Evolutionary conservation across 768 basidiomycete species (phyloP).

Genomic region (Myochromella boudieri): DNA sequence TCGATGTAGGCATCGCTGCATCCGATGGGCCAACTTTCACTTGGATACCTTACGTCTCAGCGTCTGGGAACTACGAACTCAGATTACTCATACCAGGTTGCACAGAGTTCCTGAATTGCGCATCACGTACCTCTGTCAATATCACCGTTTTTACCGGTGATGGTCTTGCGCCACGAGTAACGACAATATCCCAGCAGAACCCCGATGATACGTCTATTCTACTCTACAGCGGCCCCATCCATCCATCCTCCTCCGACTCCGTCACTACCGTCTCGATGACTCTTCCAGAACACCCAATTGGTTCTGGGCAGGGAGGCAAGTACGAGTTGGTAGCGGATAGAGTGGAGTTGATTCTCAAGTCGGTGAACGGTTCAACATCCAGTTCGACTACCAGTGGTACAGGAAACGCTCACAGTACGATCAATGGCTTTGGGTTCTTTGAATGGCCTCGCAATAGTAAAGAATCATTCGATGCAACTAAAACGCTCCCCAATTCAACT

Average conservation of each 20-base stretch:
- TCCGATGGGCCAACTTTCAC: constrained; percentile 75
- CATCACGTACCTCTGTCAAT: constrained; percentile 74
- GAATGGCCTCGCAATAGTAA: constrained; percentile 72
- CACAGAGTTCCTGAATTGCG: constrained; percentile 75
- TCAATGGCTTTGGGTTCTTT: constrained; percentile 77
- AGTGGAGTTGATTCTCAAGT: constrained; percentile 76
- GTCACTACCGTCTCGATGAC: constrained; percentile 74
- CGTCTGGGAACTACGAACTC: constrained; percentile 82
- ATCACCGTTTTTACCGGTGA: constrained; percentile 81
- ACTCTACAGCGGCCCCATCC: constrained; percentile 82
- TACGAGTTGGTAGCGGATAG: constrained; percentile 86
- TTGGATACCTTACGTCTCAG: constrained; percentile 91
- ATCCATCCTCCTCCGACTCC: constrained; percentile 72
- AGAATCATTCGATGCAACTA: constrained; percentile 53
- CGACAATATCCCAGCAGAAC: constrained; percentile 75
- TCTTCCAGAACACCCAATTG: constrained; percentile 63
- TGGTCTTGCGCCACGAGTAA: constrained; percentile 61
- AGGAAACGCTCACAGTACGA: constrained; percentile 28
- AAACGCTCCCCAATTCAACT: constrained; percentile 62
- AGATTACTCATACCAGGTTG: constrained; percentile 90
- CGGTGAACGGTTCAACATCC: constrained; percentile 45
- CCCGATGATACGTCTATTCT: constrained; percentile 54
- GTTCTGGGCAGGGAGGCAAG: constrained; percentile 61
- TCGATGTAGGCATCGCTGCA: constrained; percentile 62
- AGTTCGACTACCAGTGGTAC: constrained; percentile 31